Evolutionary conservation across 495 filamentous ascomycete species (phyloP).

Genomic region (Jackrogersella minutella): DNA sequence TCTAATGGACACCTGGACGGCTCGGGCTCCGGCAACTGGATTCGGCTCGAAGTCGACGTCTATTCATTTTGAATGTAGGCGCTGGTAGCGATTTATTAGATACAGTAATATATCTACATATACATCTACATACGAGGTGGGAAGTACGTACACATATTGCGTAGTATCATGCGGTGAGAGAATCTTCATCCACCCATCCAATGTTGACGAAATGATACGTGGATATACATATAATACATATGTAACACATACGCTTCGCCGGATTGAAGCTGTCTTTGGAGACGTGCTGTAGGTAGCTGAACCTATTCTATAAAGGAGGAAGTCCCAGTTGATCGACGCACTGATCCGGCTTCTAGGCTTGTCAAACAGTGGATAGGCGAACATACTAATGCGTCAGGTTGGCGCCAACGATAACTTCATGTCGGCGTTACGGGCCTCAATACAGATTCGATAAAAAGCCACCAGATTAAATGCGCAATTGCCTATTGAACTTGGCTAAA

Average conservation of each 20-base stretch:
- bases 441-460: conserved; percentile 8
- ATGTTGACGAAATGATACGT: conserved; percentile 21
- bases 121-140: conserved; percentile 3
- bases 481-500: background rate
- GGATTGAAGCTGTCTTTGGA: background rate
- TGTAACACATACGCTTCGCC: conserved; percentile 12
- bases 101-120: conserved; percentile 14
- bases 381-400: conserved; percentile 9
- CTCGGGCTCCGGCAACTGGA: conserved; percentile 25
- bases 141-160: conserved; percentile 17
- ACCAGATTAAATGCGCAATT: background rate
- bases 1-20: conserved; percentile 25
- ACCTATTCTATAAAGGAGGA: conserved; percentile 11
- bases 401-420: conserved; percentile 19
- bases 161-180: conserved; percentile 37
- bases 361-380: background rate
- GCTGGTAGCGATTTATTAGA: conserved; percentile 36
- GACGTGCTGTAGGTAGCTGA: conserved; percentile 9
- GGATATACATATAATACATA: conserved; percentile 10
- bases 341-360: conserved; percentile 20
- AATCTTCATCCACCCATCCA: conserved; percentile 27
- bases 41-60: conserved; percentile 12
- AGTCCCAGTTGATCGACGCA: conserved; percentile 16
- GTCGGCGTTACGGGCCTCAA: conserved; percentile 1
- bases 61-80: conserved; percentile 34